phyloP scores from a whole-genome alignment of 2,329 filamentous ascomycete species.

The Cadophora sp. region DNA sequence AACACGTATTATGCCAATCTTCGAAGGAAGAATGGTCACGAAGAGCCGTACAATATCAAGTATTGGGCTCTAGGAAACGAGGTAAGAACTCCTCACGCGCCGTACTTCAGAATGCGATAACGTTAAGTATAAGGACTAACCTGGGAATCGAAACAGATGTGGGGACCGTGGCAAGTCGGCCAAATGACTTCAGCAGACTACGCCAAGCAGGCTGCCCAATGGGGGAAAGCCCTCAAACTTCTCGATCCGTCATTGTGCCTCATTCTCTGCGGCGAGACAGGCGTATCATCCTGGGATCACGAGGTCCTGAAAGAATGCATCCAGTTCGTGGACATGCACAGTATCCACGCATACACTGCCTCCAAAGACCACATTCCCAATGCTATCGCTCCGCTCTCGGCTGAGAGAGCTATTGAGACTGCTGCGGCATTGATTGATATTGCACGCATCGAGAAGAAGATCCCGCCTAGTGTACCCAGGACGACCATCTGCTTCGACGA shows the following conservation, averaged over 20 bases:
- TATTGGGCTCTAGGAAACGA: constrained; percentile 89
- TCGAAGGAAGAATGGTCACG: constrained; percentile 74
- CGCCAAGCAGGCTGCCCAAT: constrained; percentile 61
- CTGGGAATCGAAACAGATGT: constrained; percentile 34
- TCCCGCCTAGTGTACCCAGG: constrained; percentile 42
- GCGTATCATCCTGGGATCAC: constrained; percentile 66
- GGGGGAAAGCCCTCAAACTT: constrained; percentile 63
- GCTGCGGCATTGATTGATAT: constrained; percentile 66
- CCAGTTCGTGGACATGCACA: constrained; percentile 69
- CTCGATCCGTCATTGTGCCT: constrained; percentile 65
- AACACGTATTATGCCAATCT: constrained; percentile 85
- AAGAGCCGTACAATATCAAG: constrained; percentile 81
- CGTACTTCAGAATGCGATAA: too few relatives aligned
- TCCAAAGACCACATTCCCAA: constrained; percentile 53
- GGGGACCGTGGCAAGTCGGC: constrained; percentile 55
- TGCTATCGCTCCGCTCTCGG: constrained; percentile 61
- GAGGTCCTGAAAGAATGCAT: constrained; percentile 68
- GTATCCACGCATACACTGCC: constrained; percentile 70
- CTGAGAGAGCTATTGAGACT: constrained; percentile 70
- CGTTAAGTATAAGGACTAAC: too few relatives aligned
- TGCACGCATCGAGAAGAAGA: constrained; percentile 63
- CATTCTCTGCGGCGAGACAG: constrained; percentile 69
- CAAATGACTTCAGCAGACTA: constrained; percentile 64
- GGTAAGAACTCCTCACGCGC: too few relatives aligned
- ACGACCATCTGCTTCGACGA: constrained; percentile 73